Conservation (phyloP, 176 grass and related monocot genomes). For the Rhipidocladum racemiflorum region DNA sequence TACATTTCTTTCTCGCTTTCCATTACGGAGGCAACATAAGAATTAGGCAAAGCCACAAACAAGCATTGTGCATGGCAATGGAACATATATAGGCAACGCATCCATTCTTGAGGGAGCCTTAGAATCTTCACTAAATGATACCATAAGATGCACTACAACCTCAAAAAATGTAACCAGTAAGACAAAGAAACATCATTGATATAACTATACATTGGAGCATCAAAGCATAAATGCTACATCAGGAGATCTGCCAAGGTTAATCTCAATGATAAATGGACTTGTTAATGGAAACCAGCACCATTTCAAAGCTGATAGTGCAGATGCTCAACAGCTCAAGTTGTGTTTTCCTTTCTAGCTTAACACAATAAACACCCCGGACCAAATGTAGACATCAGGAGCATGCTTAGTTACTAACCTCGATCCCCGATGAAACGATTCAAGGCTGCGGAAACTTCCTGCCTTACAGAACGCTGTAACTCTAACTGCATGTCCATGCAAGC, state of each 20-base stretch:
- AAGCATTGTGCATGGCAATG: neutral
- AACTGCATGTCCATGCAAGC: conserved; percentile 99
- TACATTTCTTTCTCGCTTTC: neutral
- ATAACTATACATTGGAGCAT: neutral
- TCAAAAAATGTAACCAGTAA: neutral
- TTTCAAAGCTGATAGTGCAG: neutral
- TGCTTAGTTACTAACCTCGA: conserved; percentile 55
- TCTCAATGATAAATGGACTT: neutral
- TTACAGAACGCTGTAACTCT: conserved; percentile 89
- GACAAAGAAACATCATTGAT: neutral
- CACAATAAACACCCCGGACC: neutral
- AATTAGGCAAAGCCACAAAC: neutral
- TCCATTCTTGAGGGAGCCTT: neutral
- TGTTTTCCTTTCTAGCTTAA: neutral
- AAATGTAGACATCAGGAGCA: conserved; percentile 10
- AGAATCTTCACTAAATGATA: neutral
- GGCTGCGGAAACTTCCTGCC: conserved; percentile 96
- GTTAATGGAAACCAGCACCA: neutral
- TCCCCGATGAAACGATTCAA: conserved; percentile 80
- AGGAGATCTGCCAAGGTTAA: neutral
- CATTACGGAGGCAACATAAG: neutral
- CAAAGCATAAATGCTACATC: neutral
- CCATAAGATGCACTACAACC: neutral
- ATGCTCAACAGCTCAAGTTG: neutral
- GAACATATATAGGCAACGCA: neutral